Conservation (phyloP, 768 basidiomycete species). For the Leccinum subtestaceum region DNA sequence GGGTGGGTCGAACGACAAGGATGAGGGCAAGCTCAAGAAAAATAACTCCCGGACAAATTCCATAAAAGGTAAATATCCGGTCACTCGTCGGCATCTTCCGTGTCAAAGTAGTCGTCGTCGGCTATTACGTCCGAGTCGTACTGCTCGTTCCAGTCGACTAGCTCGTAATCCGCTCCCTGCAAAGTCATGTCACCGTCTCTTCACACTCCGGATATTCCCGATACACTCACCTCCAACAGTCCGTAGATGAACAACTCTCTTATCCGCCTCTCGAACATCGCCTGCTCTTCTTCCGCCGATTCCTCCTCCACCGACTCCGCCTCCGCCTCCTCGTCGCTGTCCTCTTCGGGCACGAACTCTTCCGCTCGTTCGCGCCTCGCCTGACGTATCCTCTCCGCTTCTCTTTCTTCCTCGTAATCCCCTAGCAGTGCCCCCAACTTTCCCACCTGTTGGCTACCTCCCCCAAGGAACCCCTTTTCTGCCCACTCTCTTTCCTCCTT, state of each 20-base stretch:
- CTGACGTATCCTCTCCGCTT: slow-evolving; percentile 55
- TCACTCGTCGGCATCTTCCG: slow-evolving; percentile 46
- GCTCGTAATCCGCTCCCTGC: slow-evolving; percentile 68
- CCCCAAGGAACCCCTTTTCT: slow-evolving; percentile 58
- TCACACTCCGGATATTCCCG: background rate
- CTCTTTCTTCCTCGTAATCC: slow-evolving; percentile 76
- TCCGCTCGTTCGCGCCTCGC: slow-evolving; percentile 41
- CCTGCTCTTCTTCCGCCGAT: slow-evolving; percentile 45
- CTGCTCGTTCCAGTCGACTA: slow-evolving; percentile 72
- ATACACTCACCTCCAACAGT: slow-evolving; percentile 56
- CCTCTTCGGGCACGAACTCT: slow-evolving; percentile 57
- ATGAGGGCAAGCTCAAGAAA: slow-evolving; percentile 40
- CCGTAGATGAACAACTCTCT: slow-evolving; percentile 75
- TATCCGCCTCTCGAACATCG: slow-evolving; percentile 57
- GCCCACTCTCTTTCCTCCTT: slow-evolving; percentile 73
- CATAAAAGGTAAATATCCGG: slow-evolving; percentile 13
- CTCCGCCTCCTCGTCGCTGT: slow-evolving; percentile 47
- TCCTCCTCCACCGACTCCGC: slow-evolving; percentile 38
- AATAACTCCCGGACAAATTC: slow-evolving; percentile 17
- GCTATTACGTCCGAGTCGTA: slow-evolving; percentile 45
- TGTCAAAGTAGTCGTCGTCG: slow-evolving; percentile 70
- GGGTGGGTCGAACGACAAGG: slow-evolving; percentile 37
- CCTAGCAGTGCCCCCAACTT: slow-evolving; percentile 65
- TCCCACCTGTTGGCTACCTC: slow-evolving; percentile 55
- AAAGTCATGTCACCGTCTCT: slow-evolving; percentile 1